A percentile compares a stretch with the other conserved stretches of the same genome.
These are phyloP conservation scores for Plasmodium reichenowi DNA, from an alignment of 169 alveolate species.

Conservation along the genomic window DNA sequence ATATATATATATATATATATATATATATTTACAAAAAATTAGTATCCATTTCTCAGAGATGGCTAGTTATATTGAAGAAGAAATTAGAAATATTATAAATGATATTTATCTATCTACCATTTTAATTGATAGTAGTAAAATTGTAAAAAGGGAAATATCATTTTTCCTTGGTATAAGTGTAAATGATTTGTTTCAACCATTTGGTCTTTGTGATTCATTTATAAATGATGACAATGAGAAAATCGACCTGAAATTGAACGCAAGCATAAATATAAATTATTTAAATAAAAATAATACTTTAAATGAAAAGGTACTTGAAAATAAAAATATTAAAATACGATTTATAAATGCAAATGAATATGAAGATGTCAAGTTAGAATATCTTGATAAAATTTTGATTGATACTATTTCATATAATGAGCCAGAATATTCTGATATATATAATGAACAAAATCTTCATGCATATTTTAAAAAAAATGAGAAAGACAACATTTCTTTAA, in stretches of 20 bases:
- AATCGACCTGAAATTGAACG: conserved; percentile 27
- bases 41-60: neutral
- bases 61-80: conserved; percentile 48
- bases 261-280: conserved; percentile 26
- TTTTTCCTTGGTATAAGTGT: conserved; percentile 30
- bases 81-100: conserved; percentile 21
- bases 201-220: conserved; percentile 11
- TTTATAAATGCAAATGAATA: conserved; percentile 45
- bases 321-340: conserved; percentile 26
- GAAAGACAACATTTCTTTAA: conserved; percentile 7
- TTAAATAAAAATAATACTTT: conserved; percentile 34
- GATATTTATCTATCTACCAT: conserved; percentile 50
- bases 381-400: conserved; percentile 21
- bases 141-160: conserved; percentile 39
- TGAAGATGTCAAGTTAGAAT: conserved; percentile 41
- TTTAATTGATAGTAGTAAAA: conserved; percentile 44
- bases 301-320: conserved; percentile 21
- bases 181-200: conserved; percentile 48
- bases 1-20: no score
- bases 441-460: conserved; percentile 29
- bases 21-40: no score
- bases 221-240: conserved; percentile 30
- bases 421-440: conserved; percentile 51
- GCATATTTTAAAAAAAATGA: conserved; percentile 54
- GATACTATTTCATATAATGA: conserved; percentile 53